phyloP scores from a whole-genome alignment of 257 asterid species.

The Solanum ossicruentum region DNA sequence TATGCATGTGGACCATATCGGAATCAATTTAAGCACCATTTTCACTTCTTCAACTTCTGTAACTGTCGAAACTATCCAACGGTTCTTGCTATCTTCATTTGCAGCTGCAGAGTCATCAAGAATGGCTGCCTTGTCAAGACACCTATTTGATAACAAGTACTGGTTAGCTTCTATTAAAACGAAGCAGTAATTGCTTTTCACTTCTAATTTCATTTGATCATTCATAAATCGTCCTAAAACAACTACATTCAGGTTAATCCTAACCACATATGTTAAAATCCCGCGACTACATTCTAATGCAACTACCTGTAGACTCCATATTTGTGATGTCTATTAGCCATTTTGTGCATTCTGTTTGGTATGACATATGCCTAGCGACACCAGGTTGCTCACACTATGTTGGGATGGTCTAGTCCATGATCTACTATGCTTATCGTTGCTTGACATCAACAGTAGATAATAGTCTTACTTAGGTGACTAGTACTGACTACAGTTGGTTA shows the following conservation, averaged over 20 bases:
- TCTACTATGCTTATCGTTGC: not conserved
- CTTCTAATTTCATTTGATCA: not conserved
- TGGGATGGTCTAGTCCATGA: not conserved
- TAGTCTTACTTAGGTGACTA: not conserved
- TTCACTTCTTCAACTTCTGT: conserved; percentile 79
- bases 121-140: conserved; percentile 73
- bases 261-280: not conserved
- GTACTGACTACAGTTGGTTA: not conserved
- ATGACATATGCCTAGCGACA: not conserved
- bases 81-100: not conserved
- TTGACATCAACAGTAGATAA: not conserved
- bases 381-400: not conserved
- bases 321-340: not conserved
- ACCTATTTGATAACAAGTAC: conserved; percentile 20
- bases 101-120: conserved; percentile 12
- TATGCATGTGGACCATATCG: conserved; percentile 82
- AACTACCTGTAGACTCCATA: not conserved
- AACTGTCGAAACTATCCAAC: conserved; percentile 33
- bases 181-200: not conserved
- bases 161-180: not conserved
- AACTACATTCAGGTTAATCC: not conserved
- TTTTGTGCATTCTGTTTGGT: not conserved
- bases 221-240: not conserved
- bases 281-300: not conserved
- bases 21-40: conserved; percentile 64